phyloP scores from a whole-genome alignment of 768 basidiomycete genomes.

The Multifurca ochricompacta region DNA sequence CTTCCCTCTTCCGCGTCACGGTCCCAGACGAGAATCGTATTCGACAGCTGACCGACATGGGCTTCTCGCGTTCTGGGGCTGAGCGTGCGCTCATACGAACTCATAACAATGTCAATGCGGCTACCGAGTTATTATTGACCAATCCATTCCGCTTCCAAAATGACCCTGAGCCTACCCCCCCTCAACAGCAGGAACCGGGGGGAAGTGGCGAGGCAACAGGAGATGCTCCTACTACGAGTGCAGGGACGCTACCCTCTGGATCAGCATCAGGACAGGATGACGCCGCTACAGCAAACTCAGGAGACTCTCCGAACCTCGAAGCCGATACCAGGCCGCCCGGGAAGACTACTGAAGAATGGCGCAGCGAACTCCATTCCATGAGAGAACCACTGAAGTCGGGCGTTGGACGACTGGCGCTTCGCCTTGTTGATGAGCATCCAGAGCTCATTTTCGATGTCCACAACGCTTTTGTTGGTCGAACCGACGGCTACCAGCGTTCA shows the following conservation, averaged over 20 bases:
- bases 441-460: conserved; percentile 86
- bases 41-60: conserved; percentile 89
- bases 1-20: conserved; percentile 29
- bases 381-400: conserved; percentile 58
- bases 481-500: conserved; percentile 49
- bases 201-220: conserved; percentile 15
- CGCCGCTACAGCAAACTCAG: conserved; percentile 21
- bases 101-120: conserved; percentile 82
- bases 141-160: conserved; percentile 74
- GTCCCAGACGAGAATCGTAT: conserved; percentile 73
- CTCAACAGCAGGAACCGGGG: conserved; percentile 23
- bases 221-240: conserved; percentile 15
- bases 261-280: conserved; percentile 27
- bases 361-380: conserved; percentile 52
- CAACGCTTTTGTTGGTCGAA: conserved; percentile 65
- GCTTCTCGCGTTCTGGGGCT: conserved; percentile 84
- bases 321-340: conserved; percentile 23
- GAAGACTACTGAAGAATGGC: conserved; percentile 57
- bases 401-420: conserved; percentile 63
- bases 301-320: background rate
- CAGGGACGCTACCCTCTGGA: conserved; percentile 18
- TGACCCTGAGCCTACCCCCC: conserved; percentile 45
- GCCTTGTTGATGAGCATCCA: conserved; percentile 79
- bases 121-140: conserved; percentile 78
- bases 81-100: conserved; percentile 77